Percentiles rank a stretch among this genome's conserved stretches.
These are phyloP conservation scores for Aspergillus brunneoviolaceus DNA, from an alignment of 2,329 filamentous ascomycete species.

Conservation along the genomic window DNA sequence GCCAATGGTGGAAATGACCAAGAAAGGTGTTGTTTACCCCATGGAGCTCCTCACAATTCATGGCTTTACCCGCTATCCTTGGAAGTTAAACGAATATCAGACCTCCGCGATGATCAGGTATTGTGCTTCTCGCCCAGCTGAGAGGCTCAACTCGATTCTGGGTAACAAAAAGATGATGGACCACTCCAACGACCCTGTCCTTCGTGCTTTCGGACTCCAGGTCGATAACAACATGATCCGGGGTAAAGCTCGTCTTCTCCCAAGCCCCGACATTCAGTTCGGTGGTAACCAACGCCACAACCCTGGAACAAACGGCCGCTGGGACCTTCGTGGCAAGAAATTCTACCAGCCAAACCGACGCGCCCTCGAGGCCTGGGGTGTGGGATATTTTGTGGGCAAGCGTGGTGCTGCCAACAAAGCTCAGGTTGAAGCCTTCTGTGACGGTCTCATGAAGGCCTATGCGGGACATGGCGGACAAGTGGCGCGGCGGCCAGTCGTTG, in stretches of 20 bases:
- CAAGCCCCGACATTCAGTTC: conserved; percentile 70
- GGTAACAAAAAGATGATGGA: conserved; percentile 65
- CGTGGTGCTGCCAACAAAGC: conserved; percentile 47
- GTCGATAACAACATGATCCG: conserved; percentile 65
- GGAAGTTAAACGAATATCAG: conserved; percentile 61
- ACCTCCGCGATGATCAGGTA: conserved; percentile 90
- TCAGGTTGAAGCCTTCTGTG: conserved; percentile 54
- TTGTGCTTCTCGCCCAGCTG: conserved; percentile 72
- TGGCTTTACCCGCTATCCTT: conserved; percentile 57
- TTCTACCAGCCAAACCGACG: conserved; percentile 66
- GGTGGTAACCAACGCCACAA: conserved; percentile 54
- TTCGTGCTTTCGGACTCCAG: conserved; percentile 71
- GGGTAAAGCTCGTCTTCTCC: conserved; percentile 69
- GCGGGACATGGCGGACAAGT: conserved; percentile 61
- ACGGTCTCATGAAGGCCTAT: conserved; percentile 63
- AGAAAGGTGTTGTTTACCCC: conserved; percentile 53
- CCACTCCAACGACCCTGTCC: conserved; percentile 67
- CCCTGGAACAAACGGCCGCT: conserved; percentile 70
- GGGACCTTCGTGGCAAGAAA: conserved; percentile 81
- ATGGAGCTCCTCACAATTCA: conserved; percentile 57
- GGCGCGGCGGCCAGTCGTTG: conserved; percentile 45
- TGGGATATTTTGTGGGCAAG: conserved; percentile 64
- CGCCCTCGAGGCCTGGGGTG: conserved; percentile 70
- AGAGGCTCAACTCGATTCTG: conserved; percentile 68
- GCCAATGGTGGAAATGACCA: conserved; percentile 61